Conservation (phyloP, 148 eudicot species). For the Rhododendron mucronatum region DNA sequence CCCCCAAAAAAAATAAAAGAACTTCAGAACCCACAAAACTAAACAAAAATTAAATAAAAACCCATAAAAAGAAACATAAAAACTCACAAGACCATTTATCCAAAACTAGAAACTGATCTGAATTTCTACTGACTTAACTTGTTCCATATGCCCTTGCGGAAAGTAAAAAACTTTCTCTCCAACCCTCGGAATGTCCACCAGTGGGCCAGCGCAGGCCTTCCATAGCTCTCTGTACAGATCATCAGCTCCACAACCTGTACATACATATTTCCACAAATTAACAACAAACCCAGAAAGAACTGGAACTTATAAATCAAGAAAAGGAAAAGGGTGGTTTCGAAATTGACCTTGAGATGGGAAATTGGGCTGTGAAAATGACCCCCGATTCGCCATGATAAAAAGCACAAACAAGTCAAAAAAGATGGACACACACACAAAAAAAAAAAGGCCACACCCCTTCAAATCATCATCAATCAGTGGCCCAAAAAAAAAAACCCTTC, state of each 20-base stretch:
- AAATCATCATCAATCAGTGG: slow-evolving; percentile 14
- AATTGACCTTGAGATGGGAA: slow-evolving; percentile 29
- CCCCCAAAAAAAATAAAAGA: neutral
- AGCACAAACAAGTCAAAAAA: neutral
- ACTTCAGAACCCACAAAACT: neutral
- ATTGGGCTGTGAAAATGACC: slow-evolving; percentile 43
- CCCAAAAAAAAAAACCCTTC: neutral
- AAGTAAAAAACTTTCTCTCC: slow-evolving; percentile 77
- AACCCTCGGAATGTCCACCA: slow-evolving; percentile 63
- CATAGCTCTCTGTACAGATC: slow-evolving; percentile 76
- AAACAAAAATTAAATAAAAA: neutral
- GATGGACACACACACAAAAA: neutral
- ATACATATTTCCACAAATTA: neutral
- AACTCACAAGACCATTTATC: neutral
- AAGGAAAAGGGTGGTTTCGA: neutral
- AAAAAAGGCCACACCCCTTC: neutral
- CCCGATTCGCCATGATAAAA: slow-evolving; percentile 31
- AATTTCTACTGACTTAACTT: slow-evolving; percentile 38
- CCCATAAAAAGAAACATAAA: neutral
- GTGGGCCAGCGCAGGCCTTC: slow-evolving; percentile 93
- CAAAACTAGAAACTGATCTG: neutral
- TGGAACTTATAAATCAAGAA: neutral
- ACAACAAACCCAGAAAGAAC: neutral
- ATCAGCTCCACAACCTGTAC: slow-evolving; percentile 26
- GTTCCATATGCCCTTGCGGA: slow-evolving; percentile 96